These are phyloP conservation scores for Vinca major DNA, from an alignment of 305 asterid species.

Conservation along the genomic window DNA sequence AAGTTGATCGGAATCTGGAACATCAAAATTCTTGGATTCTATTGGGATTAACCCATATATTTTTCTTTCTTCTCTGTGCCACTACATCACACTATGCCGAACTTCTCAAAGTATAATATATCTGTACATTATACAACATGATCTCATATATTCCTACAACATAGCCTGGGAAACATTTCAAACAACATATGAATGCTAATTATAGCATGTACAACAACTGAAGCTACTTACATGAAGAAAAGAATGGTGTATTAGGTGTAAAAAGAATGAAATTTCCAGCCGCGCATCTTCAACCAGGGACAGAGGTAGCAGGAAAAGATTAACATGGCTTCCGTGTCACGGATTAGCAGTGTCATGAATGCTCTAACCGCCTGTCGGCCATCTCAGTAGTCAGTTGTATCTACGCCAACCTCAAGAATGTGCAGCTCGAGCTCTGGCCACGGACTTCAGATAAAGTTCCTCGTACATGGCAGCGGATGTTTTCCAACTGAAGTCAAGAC, in stretches of 20 bases:
- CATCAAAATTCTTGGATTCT: too few species aligned
- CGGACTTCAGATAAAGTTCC: slow-evolving; percentile 69
- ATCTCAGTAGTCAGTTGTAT: not conserved
- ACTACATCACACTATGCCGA: not conserved
- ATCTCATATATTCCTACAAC: not conserved
- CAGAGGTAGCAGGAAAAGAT: slow-evolving; percentile 3
- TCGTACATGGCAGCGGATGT: slow-evolving; percentile 68
- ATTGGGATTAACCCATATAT: too few species aligned
- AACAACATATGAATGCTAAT: not conserved
- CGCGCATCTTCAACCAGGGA: not conserved
- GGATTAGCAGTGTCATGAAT: not conserved
- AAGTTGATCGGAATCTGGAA: too few species aligned
- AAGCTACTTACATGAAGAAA: slow-evolving; percentile 1
- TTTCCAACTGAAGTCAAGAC: slow-evolving; percentile 89
- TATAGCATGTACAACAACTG: not conserved
- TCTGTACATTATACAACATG: not conserved
- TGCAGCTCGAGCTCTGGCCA: slow-evolving; percentile 52
- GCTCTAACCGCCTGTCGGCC: not conserved
- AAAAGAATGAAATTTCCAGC: slow-evolving; percentile 5
- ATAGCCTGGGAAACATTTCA: not conserved
- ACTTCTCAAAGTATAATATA: not conserved
- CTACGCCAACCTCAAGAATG: slow-evolving; percentile 1
- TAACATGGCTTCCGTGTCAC: not conserved
- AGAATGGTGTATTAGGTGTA: not conserved
- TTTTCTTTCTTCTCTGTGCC: not conserved